Percentiles rank a stretch among this genome's conserved stretches.
These are phyloP conservation scores for Boletus eberwhitei DNA, from an alignment of 768 basidiomycete species.

Conservation along the genomic window DNA sequence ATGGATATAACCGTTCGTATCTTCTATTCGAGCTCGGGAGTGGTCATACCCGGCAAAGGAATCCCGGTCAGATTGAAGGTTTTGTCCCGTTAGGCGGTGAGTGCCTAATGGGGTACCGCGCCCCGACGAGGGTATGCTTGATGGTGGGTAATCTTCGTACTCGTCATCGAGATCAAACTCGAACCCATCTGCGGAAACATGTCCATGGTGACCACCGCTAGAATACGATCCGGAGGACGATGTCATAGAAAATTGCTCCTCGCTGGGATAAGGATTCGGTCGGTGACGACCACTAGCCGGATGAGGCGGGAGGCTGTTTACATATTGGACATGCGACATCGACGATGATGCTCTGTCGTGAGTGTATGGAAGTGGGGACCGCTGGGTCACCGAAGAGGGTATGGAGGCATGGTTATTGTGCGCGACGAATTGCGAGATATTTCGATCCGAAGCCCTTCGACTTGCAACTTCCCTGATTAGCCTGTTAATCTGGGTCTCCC, in stretches of 20 bases:
- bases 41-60: conserved; percentile 45
- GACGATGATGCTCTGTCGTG: conserved; percentile 38
- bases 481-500: conserved; percentile 87
- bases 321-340: conserved; percentile 28
- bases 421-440: conserved; percentile 48
- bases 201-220: conserved; percentile 23
- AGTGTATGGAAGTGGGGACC: conserved; percentile 33
- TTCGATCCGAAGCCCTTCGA: conserved; percentile 66
- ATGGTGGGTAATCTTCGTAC: conserved; percentile 68
- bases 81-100: conserved; percentile 55
- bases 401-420: conserved; percentile 40
- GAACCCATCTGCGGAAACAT: conserved; percentile 65
- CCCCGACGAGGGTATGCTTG: conserved; percentile 50
- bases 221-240: conserved; percentile 33
- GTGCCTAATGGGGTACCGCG: conserved; percentile 70
- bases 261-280: conserved; percentile 37
- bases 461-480: conserved; percentile 77
- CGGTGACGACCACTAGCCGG: conserved; percentile 34
- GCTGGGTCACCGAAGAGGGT: conserved; percentile 36
- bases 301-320: conserved; percentile 32
- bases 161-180: conserved; percentile 74
- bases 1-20: conserved; percentile 58
- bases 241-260: conserved; percentile 35
- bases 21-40: conserved; percentile 68
- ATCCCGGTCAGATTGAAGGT: conserved; percentile 58